A percentile compares a stretch with the other conserved stretches of the same genome.
phyloP scores from a whole-genome alignment of 192 early-diverging fungal species.

The Dissophora ornata region DNA sequence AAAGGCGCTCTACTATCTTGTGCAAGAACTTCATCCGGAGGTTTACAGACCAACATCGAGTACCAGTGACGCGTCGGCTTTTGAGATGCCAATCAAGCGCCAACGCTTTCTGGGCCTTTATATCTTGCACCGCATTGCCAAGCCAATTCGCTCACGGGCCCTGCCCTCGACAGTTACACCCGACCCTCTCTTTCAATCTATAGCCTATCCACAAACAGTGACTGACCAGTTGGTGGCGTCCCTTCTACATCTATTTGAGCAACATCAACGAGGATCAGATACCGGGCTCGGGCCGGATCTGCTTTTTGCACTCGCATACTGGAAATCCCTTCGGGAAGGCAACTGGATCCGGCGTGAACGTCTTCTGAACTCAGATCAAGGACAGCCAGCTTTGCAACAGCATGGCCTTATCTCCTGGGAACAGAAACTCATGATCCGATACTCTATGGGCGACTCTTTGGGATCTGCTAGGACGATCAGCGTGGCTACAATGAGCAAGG shows the following conservation, averaged over 20 bases:
- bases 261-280: slow-evolving; percentile 1
- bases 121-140: slow-evolving; percentile 28
- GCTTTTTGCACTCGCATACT: slow-evolving; percentile 16
- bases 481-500: slow-evolving; percentile 36
- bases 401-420: slow-evolving; percentile 9
- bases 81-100: slow-evolving; percentile 10
- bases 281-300: slow-evolving; percentile 6
- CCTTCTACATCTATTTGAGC: slow-evolving; percentile 18
- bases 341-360: slow-evolving; percentile 43
- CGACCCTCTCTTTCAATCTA: neutral
- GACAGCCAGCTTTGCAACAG: neutral
- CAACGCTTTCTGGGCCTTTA: slow-evolving; percentile 36
- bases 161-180: neutral
- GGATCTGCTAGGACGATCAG: slow-evolving; percentile 7
- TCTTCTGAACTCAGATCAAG: neutral
- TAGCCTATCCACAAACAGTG: slow-evolving; percentile 24
- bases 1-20: slow-evolving; percentile 34
- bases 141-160: neutral
- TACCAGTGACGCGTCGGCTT: neutral
- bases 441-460: slow-evolving; percentile 22
- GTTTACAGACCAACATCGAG: slow-evolving; percentile 1
- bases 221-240: slow-evolving; percentile 26
- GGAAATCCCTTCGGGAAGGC: slow-evolving; percentile 24
- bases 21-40: slow-evolving; percentile 32
- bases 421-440: slow-evolving; percentile 20